These are phyloP conservation scores for Crucihimalaya himalaica DNA, from an alignment of 345 rosid species.

Conservation along the genomic window DNA sequence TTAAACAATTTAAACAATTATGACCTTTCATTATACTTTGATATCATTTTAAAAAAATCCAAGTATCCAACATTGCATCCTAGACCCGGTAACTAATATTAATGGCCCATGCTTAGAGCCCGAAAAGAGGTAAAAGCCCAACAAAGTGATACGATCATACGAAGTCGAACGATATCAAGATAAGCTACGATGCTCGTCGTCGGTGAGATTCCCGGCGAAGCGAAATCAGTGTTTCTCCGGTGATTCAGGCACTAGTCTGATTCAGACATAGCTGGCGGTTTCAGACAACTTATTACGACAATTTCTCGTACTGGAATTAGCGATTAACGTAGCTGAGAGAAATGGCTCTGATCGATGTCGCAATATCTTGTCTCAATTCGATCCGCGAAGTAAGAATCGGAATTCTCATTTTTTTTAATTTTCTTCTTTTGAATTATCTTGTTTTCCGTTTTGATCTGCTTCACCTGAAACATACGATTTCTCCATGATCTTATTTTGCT, in stretches of 20 bases:
- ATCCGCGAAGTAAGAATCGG: slow-evolving; percentile 57
- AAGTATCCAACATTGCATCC: too few species aligned
- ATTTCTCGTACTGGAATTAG: not conserved
- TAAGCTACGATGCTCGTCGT: slow-evolving; percentile 19
- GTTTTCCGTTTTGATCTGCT: not conserved
- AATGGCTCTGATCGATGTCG: slow-evolving; percentile 74
- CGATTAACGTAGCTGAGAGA: slow-evolving; percentile 23
- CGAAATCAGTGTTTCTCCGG: slow-evolving; percentile 1
- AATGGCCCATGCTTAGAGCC: too few species aligned
- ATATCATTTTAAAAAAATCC: too few species aligned
- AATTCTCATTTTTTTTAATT: not conserved
- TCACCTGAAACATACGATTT: not conserved
- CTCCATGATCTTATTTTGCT: not conserved
- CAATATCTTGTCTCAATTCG: slow-evolving; percentile 77
- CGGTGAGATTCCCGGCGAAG: slow-evolving; percentile 34
- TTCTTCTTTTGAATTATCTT: not conserved
- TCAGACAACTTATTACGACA: too few species aligned
- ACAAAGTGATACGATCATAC: not conserved
- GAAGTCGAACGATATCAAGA: slow-evolving; percentile 9
- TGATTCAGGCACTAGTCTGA: not conserved
- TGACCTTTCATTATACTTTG: too few species aligned
- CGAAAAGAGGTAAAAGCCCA: slow-evolving; percentile 14
- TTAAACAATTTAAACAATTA: too few species aligned
- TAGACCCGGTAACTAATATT: too few species aligned
- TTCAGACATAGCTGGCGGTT: not conserved